Conservation (phyloP, 2,329 filamentous ascomycete genomes). For the Blastomyces parvus region DNA sequence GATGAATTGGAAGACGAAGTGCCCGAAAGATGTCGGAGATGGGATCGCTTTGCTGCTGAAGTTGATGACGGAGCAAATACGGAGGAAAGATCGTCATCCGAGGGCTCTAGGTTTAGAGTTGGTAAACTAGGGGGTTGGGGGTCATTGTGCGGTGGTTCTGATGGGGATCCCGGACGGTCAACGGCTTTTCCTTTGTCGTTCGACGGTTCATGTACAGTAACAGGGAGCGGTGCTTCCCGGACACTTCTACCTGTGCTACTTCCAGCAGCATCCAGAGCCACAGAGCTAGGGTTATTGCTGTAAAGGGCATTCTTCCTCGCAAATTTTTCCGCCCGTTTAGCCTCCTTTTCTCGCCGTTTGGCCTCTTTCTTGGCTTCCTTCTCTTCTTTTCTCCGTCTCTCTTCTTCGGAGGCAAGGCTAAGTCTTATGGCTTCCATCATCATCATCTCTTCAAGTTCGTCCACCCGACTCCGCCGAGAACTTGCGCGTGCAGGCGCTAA, state of each 20-base stretch:
- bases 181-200: conserved; percentile 60
- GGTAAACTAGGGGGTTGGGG: conserved; percentile 23
- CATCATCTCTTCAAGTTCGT: conserved; percentile 96
- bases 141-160: conserved; percentile 23
- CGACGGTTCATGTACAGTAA: conserved; percentile 29
- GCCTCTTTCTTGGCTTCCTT: conserved; percentile 72
- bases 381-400: conserved; percentile 75
- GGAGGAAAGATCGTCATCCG: conserved; percentile 20
- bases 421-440: conserved; percentile 91
- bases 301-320: conserved; percentile 54
- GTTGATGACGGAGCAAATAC: conserved; percentile 36
- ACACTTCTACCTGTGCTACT: conserved; percentile 28
- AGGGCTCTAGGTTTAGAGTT: conserved; percentile 16
- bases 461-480: conserved; percentile 56
- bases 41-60: conserved; percentile 54
- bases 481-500: conserved; percentile 39
- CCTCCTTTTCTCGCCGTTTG: conserved; percentile 76
- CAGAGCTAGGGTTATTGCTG: conserved; percentile 50
- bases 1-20: conserved; percentile 78
- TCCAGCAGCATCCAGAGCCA: conserved; percentile 45
- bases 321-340: conserved; percentile 61
- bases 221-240: conserved; percentile 31
- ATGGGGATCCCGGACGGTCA: conserved; percentile 41
- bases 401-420: conserved; percentile 86
- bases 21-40: conserved; percentile 74